These are phyloP conservation scores for Cucurbita argyrosperma DNA, from an alignment of 306 rosid genomes.

Conservation along the genomic window DNA sequence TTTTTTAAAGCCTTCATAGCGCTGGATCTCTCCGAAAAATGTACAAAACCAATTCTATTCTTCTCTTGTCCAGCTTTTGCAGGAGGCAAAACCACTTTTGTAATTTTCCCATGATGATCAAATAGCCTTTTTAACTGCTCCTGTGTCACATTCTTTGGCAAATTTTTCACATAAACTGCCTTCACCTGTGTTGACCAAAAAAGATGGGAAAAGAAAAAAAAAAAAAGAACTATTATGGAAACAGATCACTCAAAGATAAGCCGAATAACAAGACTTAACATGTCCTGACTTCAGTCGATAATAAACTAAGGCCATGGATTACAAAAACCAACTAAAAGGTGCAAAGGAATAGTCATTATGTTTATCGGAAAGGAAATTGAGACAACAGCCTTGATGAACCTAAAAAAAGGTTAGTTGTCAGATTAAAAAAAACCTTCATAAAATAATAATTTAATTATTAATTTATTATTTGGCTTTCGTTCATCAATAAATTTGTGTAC, in stretches of 20 bases:
- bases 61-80: constrained; percentile 77
- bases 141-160: constrained; percentile 83
- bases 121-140: constrained; percentile 75
- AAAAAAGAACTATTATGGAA: background rate
- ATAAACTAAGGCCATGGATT: background rate
- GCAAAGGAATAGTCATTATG: background rate
- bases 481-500: background rate
- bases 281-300: background rate
- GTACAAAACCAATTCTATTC: constrained; percentile 89
- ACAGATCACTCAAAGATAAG: background rate
- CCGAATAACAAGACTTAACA: background rate
- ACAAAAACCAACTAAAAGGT: constrained; percentile 4
- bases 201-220: background rate
- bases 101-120: constrained; percentile 89
- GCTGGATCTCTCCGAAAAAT: constrained; percentile 80
- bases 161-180: constrained; percentile 83
- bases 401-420: background rate
- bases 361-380: background rate
- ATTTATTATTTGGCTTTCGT: background rate
- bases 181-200: constrained; percentile 44
- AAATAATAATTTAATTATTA: background rate
- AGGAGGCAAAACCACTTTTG: constrained; percentile 93
- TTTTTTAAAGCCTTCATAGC: constrained; percentile 92
- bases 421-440: background rate
- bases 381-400: background rate